Evolutionary conservation across 176 grass and related monocot species (phyloP).

Genomic region (Tuctoria greenei): DNA sequence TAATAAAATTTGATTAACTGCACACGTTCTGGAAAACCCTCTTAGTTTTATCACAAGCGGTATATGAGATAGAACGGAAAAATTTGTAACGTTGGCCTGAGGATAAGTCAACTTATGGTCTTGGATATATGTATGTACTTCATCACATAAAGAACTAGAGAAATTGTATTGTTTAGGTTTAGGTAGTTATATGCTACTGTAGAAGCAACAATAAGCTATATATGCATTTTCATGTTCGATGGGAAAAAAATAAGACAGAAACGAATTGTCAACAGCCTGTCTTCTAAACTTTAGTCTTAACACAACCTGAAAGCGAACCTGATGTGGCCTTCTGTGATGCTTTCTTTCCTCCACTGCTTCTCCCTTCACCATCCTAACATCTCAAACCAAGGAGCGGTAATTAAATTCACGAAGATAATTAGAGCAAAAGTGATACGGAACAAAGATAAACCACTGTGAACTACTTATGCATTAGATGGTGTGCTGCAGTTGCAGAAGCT

Average conservation of each 20-base stretch:
- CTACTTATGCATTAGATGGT: not conserved
- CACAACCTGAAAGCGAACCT: slow-evolving; percentile 18
- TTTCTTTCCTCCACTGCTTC: slow-evolving; percentile 38
- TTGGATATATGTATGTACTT: not conserved
- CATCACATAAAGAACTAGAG: not conserved
- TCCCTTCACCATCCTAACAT: slow-evolving; percentile 29
- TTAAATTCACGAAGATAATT: slow-evolving; percentile 1
- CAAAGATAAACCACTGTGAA: not conserved
- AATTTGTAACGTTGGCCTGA: not conserved
- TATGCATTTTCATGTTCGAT: not conserved
- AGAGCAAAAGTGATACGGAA: not conserved
- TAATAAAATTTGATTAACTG: no score
- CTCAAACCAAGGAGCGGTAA: slow-evolving; percentile 14
- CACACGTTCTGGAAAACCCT: not conserved
- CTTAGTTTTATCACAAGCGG: not conserved
- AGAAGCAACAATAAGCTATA: not conserved
- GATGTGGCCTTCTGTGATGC: slow-evolving; percentile 43
- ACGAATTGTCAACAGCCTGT: not conserved
- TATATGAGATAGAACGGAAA: not conserved
- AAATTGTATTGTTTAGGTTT: not conserved
- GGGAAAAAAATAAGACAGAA: not conserved
- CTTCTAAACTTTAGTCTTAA: no score
- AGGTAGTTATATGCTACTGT: not conserved
- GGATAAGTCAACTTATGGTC: not conserved
- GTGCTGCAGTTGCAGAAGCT: not conserved